These are phyloP conservation scores for Poronia punctata DNA, from an alignment of 495 filamentous ascomycete species.

Conservation along the genomic window DNA sequence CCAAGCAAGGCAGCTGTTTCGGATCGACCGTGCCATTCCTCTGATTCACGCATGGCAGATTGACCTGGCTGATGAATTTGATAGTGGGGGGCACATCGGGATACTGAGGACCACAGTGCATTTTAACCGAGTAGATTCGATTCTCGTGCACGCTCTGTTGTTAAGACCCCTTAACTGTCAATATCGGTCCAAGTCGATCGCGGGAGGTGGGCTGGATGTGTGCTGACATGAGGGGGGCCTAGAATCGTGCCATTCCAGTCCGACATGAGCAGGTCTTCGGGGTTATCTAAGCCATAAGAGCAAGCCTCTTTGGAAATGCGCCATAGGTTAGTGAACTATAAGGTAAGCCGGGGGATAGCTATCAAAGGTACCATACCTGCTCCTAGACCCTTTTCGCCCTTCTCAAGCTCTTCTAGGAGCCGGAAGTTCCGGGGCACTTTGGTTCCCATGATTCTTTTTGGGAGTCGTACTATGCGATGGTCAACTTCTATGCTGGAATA, in stretches of 20 bases:
- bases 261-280: slow-evolving; percentile 92
- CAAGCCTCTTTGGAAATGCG: slow-evolving; percentile 64
- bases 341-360: neutral
- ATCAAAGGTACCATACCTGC: slow-evolving; percentile 55
- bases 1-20: slow-evolving; percentile 70
- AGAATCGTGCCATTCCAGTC: slow-evolving; percentile 98
- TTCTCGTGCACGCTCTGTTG: slow-evolving; percentile 89
- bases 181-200: neutral
- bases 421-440: slow-evolving; percentile 94
- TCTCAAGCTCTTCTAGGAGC: slow-evolving; percentile 94
- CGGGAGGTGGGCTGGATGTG: neutral
- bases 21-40: slow-evolving; percentile 80
- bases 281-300: slow-evolving; percentile 92
- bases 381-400: slow-evolving; percentile 94
- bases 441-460: slow-evolving; percentile 49
- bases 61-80: slow-evolving; percentile 87
- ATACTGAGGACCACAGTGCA: slow-evolving; percentile 88
- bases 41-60: slow-evolving; percentile 84
- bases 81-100: slow-evolving; percentile 83
- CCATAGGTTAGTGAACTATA: neutral
- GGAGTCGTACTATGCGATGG: no score
- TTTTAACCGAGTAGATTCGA: slow-evolving; percentile 95
- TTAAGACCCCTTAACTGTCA: slow-evolving; percentile 8
- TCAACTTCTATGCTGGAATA: no score
- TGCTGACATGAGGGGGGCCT: slow-evolving; percentile 85